Base-by-base conservation (phyloP, 768 basidiomycete species). In the Lactifluus pinguis region DNA sequence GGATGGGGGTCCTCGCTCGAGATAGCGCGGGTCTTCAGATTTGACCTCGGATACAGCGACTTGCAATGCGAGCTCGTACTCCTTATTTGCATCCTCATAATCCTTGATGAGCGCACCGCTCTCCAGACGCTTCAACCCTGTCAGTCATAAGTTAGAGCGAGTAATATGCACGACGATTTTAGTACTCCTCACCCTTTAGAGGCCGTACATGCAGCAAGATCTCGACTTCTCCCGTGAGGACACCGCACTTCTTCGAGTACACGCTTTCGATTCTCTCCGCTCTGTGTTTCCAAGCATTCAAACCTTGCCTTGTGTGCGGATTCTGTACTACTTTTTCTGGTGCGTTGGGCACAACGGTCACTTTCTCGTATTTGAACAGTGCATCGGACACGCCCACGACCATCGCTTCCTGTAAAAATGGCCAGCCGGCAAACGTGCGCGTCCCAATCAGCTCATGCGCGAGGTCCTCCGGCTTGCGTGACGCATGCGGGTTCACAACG, bases 21-120 rank as follows among this genome's bases (percentile, higher is more conserved):
- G 59, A 71, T 81, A 91, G 32, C 89, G 86, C 30, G 92, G 89
- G 70, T 99, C 97, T 72, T 98, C 93, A 4, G 87, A 91, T 11
- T 79, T 77, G 41, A 98, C 90, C 61, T 88, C 79, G 0, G 82
- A 76, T 15, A 98, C 80, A 29, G 84, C 82, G 79, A 97, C 83
- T 73, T 99, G 97, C 3, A 92, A 80, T 3, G 93, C 92, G 59
- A 88, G 86, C 63, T 94, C 92, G 14, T 80, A 77, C 72, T 95
- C 92, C 67, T 89, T 92, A 17, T 92, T 85, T 0, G 76, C 70
- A 0, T 76, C 85, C 66, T 97, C 94, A 69, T 95, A 98, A 67
- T 98, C 95, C 72, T 98, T 99, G 57, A 97, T 83, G 61, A 98
- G 81, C 4, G 95, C 90, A 8, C 97, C 97, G 6, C 81, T 80